Conservation (phyloP, 305 asterid species). For the Fraxinus paxiana region DNA sequence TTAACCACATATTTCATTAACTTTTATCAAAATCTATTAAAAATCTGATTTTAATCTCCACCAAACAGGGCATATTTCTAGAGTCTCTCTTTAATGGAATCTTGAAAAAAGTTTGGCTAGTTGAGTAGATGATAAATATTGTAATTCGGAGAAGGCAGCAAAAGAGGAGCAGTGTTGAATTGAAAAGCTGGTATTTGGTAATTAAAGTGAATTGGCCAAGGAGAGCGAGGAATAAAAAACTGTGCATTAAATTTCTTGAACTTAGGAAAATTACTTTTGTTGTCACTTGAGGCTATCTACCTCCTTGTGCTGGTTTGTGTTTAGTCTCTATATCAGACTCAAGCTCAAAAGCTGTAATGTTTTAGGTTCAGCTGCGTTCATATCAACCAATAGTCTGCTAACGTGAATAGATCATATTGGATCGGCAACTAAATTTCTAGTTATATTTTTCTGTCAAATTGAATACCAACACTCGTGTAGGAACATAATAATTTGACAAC, state of each 20-base stretch:
- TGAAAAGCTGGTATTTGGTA: background rate
- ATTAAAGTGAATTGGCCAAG: background rate
- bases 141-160: background rate
- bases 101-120: background rate
- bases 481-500: background rate
- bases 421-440: background rate
- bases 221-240: background rate
- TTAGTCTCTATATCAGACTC: background rate
- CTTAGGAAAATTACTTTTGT: background rate
- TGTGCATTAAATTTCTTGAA: background rate
- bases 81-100: background rate
- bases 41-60: background rate
- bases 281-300: background rate
- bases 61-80: background rate
- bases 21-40: too few relatives aligned
- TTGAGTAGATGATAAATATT: background rate
- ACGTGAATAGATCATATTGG: background rate
- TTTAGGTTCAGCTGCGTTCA: background rate
- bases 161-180: background rate
- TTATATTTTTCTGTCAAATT: constrained; percentile 4
- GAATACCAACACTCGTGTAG: background rate
- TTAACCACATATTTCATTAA: background rate
- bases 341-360: background rate
- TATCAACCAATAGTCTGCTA: background rate
- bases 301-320: background rate